These are phyloP conservation scores for Cyclotella baltica DNA, from an alignment of 108 stramenopile genomes.

Conservation along the genomic window DNA sequence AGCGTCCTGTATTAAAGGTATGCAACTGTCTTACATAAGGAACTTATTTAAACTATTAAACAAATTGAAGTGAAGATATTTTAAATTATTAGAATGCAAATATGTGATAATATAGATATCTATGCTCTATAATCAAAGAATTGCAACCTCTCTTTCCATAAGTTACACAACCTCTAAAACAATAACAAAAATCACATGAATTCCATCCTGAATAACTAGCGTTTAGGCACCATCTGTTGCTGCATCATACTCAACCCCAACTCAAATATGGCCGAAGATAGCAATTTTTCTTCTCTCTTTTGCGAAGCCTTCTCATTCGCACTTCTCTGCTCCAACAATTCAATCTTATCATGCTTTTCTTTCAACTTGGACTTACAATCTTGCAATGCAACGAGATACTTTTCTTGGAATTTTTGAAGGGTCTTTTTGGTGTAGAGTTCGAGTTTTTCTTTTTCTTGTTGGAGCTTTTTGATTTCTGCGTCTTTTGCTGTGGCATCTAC, in stretches of 20 bases:
- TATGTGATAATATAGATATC: too few relatives aligned
- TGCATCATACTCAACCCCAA: conserved; percentile 93
- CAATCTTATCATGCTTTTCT: conserved; percentile 83
- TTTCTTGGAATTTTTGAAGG: conserved; percentile 93
- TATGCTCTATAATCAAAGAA: too few relatives aligned
- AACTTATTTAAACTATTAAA: too few relatives aligned
- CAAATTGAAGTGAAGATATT: too few relatives aligned
- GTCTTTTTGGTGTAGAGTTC: conserved; percentile 95
- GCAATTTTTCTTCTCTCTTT: conserved; percentile 89
- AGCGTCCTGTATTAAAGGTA: too few relatives aligned
- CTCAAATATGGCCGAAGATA: conserved; percentile 93
- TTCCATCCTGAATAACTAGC: not conserved
- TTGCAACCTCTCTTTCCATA: too few relatives aligned
- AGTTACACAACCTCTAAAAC: too few relatives aligned
- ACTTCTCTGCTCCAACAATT: conserved; percentile 62
- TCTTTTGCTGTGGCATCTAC: conserved; percentile 71
- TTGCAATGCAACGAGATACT: conserved; percentile 92
- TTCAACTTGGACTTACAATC: conserved; percentile 92
- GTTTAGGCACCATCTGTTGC: conserved; percentile 52
- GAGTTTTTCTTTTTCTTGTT: conserved; percentile 91
- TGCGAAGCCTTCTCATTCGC: conserved; percentile 85
- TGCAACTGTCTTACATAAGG: too few relatives aligned
- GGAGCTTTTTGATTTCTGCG: conserved; percentile 81
- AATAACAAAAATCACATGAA: not conserved
- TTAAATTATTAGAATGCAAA: too few relatives aligned